A percentile compares a stretch with the other conserved stretches of the same genome.
Evolutionary conservation across 345 rosid species (phyloP).

Genomic region (Hibiscus trionum): DNA sequence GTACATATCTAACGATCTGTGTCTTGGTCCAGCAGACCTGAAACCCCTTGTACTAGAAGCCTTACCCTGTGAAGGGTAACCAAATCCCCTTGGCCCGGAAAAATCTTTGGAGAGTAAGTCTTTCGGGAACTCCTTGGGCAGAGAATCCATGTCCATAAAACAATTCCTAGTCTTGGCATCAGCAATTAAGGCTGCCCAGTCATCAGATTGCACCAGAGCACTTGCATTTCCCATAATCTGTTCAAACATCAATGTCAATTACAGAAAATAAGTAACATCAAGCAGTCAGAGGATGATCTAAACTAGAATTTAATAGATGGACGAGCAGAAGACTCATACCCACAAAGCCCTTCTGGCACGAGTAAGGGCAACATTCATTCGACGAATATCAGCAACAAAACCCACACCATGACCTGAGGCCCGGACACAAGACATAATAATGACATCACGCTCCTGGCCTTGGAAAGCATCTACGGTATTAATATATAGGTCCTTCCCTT

Average conservation of each 20-base stretch:
- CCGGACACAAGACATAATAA: slow-evolving; percentile 99
- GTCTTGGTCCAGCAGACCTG: slow-evolving; percentile 13
- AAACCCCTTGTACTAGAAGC: slow-evolving; percentile 16
- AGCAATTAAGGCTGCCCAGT: slow-evolving; percentile 82
- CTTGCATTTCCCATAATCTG: slow-evolving; percentile 97
- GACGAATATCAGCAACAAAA: slow-evolving; percentile 89
- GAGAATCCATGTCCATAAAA: slow-evolving; percentile 84
- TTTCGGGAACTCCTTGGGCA: slow-evolving; percentile 65
- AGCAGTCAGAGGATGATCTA: background rate
- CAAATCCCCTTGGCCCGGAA: slow-evolving; percentile 37
- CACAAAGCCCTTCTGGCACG: slow-evolving; percentile 95
- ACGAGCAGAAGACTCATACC: slow-evolving; percentile 38
- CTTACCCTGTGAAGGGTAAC: slow-evolving; percentile 45
- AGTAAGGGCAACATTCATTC: slow-evolving; percentile 99
- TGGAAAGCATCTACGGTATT: slow-evolving; percentile 99
- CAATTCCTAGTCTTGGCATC: slow-evolving; percentile 90
- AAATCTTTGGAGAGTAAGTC: slow-evolving; percentile 27
- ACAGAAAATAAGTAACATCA: slow-evolving; percentile 1
- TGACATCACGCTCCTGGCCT: slow-evolving; percentile 98
- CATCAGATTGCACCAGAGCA: slow-evolving; percentile 75
- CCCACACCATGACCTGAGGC: slow-evolving; percentile 97
- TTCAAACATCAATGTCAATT: slow-evolving; percentile 19
- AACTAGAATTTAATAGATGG: background rate
- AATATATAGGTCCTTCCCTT: slow-evolving; percentile 86
- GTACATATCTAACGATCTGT: background rate